These are phyloP conservation scores for Helotiales sp. DNA, from an alignment of 2,329 filamentous ascomycete genomes.

Conservation along the genomic window DNA sequence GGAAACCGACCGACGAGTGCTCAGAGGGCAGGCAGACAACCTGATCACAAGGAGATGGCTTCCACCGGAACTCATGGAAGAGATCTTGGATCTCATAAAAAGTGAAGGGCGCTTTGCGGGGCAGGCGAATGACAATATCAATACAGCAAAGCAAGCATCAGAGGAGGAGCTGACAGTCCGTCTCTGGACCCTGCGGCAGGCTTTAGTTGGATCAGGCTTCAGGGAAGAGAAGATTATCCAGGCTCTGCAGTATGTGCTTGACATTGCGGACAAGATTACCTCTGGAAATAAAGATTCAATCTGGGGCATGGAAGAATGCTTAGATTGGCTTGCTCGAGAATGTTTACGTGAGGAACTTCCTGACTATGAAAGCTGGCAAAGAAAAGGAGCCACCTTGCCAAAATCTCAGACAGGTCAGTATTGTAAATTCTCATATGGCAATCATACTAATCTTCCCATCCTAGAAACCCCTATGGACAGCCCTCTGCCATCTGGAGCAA, in stretches of 20 bases:
- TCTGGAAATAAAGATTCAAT: conserved; percentile 61
- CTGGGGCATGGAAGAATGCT: conserved; percentile 83
- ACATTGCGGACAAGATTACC: conserved; percentile 63
- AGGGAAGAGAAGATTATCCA: conserved; percentile 60
- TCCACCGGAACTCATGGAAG: conserved; percentile 73
- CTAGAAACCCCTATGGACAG: conserved; percentile 34
- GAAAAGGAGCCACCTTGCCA: conserved; percentile 23
- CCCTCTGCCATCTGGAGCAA: conserved; percentile 34
- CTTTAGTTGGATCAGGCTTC: conserved; percentile 70
- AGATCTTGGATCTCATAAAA: conserved; percentile 72
- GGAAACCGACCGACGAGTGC: conserved; percentile 80
- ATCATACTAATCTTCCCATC: background rate
- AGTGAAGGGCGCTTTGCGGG: conserved; percentile 60
- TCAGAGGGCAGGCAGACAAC: conserved; percentile 75
- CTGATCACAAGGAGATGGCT: conserved; percentile 78
- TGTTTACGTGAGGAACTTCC: conserved; percentile 69
- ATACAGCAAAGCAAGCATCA: conserved; percentile 50
- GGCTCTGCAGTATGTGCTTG: conserved; percentile 65
- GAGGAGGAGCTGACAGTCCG: conserved; percentile 80
- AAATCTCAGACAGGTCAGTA: conserved; percentile 34
- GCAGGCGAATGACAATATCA: conserved; percentile 33
- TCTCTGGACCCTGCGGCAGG: conserved; percentile 81
- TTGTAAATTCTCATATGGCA: background rate
- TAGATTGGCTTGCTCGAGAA: conserved; percentile 89
- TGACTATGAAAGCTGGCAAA: conserved; percentile 59